Base-by-base conservation (phyloP, 768 basidiomycete genomes). In the Mycena vitilis region DNA sequence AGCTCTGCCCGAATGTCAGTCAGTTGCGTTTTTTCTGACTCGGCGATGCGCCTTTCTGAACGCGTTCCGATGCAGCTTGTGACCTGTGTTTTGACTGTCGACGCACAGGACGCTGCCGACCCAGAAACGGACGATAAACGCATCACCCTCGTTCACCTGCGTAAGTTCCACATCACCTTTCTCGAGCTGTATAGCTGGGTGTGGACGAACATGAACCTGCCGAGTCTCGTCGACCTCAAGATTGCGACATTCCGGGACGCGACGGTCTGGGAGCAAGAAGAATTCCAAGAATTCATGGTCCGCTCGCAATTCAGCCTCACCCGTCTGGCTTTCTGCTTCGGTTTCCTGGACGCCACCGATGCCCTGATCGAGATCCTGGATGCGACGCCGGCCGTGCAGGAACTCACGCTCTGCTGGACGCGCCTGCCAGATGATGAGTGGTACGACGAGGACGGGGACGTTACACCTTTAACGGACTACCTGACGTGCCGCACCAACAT, bases 151-250 rank as follows among this genome's bases (percentile, higher is more conserved):
- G 23, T 6, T 5, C 16, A 51, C 7, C 7, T 61, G 23, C 48
- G 13, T 13, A 61, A 52, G 8, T 42, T 61, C 18, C 60, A 61
- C 60, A 20, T 61, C 16, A 61, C 48, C 10, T 61, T 61, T 12
- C 49, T 61, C 34, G 60, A 61, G 37, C 40, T 52, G 2, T 61
- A 61, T 22, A 7, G 60, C 48, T 61, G 60, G 60, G 49, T 61
- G 12, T 61, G 60, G 60, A 34, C 60, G 25, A 37, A 42, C 20
- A 2, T 53, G 13, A 61, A 12, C 4, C n/a, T 61, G 37, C 60
- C 60, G 3, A 45, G 48, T 11, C 48, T 61, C 1, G 38, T 51
- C 15, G 60, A 61, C 25, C 60, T 61, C 22, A 61, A 61, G 22
- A 61, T 61, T 23, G 60, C 60, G 15, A 25, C 60, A 2, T 61